Base-by-base conservation (phyloP, 805 yeast genomes). In the Ogataea haglerorum region DNA sequence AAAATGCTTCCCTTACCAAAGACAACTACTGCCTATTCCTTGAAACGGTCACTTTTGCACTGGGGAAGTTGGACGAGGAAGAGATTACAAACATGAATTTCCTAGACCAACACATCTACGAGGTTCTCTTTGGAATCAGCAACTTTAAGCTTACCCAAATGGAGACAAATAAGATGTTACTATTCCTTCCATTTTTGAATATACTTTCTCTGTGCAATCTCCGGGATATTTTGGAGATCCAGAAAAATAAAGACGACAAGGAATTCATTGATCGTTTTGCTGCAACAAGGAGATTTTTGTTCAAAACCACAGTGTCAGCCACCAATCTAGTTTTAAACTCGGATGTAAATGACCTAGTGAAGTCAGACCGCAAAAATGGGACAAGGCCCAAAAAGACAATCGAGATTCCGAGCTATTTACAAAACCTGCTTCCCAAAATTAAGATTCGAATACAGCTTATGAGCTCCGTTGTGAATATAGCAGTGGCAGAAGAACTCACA, bases 361-460 rank as follows among this genome's bases (percentile, higher is more conserved):
- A 16, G 26, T 17, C 28, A 17, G 6, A 27, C 25, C 9, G 16
- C 25, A 10, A 27, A 25, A 8, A 15, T 15, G 19, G n/a, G 15
- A 9, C 21, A 13, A 3, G n/a, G 21, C 13, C 7, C 19, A 15
- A 29, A 10, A 17, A 12, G 12, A 10, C 17, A 17, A 6, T 29
- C 12, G 19, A 29, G 19, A 10, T 30, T 10, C 39, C 36, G 10
- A 14, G 17, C 3, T 21, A 39, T 29, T 12, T 51, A 6, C 17
- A 42, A 17, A 31, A 39, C 12, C 24, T 58, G 9, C 36, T 54
- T 7, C 54, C 58, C 8, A 55, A 48, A 34, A 4, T 55, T 8
- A 48, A 55, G 37, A 38, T 53, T 1, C 49, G 60, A 38, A 28
- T 53, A 5, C 65, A 60, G 24, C 31, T 58, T 8, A 22, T 57